Evolutionary conservation across 1,284 basidiomycete species (phyloP), one percentile per base, ranked within the genome.

Genomic region (Agroathelia rolfsii): DNA sequence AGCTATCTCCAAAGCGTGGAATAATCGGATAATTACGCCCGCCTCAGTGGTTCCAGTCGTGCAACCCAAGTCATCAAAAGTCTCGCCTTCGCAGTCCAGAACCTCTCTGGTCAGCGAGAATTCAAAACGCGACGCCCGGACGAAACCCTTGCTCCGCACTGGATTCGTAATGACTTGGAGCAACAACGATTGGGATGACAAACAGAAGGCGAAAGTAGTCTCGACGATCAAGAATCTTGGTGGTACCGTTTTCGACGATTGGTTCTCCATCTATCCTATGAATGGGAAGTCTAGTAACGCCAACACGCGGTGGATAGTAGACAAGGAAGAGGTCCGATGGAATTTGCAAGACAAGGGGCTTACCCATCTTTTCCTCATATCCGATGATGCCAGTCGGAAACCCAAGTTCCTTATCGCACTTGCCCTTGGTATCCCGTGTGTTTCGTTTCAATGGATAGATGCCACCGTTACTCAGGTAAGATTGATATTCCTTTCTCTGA

Each of bases 381-480:
- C 81, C 0, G 72, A 82, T 41, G 65, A 71, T 17, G 51, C 62
- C 6, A 69, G 65, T 38, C 69, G 74, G 38, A 90, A 84, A 40
- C 67, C 78, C 3, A 92, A 90, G 51, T 87, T 73, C 47, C 61
- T 93, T 32, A 66, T 80, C 4, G 85, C 88, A 5, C 65, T 94
- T 18, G 86, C 83, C 0, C 59, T 89, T 17, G 89, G 89, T 5
- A 76, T 94, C 30, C 90, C 89, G 1, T 88, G 86, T 45, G 48
- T 94, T n/a, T 69, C 69, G 0, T 52, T 66, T 3, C 56, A 66
- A 3, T 92, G 78, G 70, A 45, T 87, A 11, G 46, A 64, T 7
- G 62, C 67, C 15, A 62, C 61, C 18, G 50, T 63, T 21, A 41
- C 48, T 10, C 46, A 45, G 39, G 70, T 72, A 45, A 50, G 68